Evolutionary conservation across 208 protist species (phyloP), one percentile per base, ranked within the genome.

Genomic region (Angomonas deanei): DNA sequence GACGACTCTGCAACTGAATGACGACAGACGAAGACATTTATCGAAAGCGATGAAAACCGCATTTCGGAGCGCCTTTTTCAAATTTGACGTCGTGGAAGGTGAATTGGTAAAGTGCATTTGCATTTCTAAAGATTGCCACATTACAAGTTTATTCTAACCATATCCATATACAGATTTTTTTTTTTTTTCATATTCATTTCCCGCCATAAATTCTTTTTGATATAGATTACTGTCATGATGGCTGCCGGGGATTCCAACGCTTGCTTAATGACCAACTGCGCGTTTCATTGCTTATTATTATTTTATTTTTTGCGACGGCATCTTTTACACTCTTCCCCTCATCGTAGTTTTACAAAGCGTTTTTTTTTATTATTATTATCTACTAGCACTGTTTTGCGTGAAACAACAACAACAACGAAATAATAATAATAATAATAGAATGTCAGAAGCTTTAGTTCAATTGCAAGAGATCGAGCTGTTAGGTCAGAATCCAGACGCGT

Each of bases 401-500:
- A 42, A 42, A 42, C 34, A 42, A n/a, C 10, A 42, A 42, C 10
- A 23, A n/a, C n/a, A 50, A 23, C n/a, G 46, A 50, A 50, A 50
- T n/a, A 50, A 4, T n/a, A 50, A 4, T 4, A n/a, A 50, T 6
- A 21, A n/a, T 27, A 19, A 50, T n/a, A 50, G 34, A 42, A 8
- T n/a, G 34, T 15, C 15, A 15, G 10, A 77, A 30, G 86, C 89
- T 15, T 32, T 95, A 46, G 82, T 97, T 31, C 88, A 97, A 70
- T 63, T 97, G 48, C 70, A 90, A 27, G 87, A 95, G 64, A 82
- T 95, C 47, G 88, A 97, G 67, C 76, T 97, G 17, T 39, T 89
- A 6, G 84, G 87, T 3, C 58, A 70, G 0, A 97, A 97, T 56
- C 92, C 92, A 1, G 72, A 80, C 28, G 53, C 50, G 5, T 96